These are phyloP conservation scores for Metahyphopichia silvanorum DNA, from an alignment of 805 yeast genomes.

Conservation along the genomic window DNA sequence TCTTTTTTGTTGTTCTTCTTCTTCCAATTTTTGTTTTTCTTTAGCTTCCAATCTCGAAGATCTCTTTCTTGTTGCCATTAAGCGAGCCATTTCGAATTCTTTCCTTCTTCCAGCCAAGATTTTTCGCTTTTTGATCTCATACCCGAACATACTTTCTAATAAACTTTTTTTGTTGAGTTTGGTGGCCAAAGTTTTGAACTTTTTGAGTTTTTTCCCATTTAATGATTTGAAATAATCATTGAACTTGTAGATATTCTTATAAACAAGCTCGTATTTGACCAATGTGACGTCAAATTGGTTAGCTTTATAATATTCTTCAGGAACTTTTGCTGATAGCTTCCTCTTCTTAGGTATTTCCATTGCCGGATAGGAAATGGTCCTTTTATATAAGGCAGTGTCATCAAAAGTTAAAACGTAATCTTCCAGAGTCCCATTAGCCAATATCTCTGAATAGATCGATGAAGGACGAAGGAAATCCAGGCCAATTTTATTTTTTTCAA, in stretches of 20 bases:
- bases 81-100: conserved; percentile 59
- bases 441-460: conserved; percentile 8
- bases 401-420: conserved; percentile 43
- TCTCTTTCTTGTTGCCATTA: conserved; percentile 67
- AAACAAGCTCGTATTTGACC: conserved; percentile 27
- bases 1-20: conserved; percentile 44
- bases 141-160: conserved; percentile 22
- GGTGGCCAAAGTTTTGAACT: conserved; percentile 15
- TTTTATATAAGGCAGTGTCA: conserved; percentile 50
- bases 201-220: conserved; percentile 33
- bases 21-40: conserved; percentile 49
- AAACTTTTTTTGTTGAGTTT: conserved; percentile 11
- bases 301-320: conserved; percentile 22
- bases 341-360: conserved; percentile 34
- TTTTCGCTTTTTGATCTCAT: conserved; percentile 54
- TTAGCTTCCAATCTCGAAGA: conserved; percentile 72
- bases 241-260: conserved; percentile 28
- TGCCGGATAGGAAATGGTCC: conserved; percentile 21
- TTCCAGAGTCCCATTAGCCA: conserved; percentile 9
- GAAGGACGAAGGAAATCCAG: conserved; percentile 22
- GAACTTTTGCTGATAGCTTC: conserved; percentile 28
- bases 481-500: conserved; percentile 34
- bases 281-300: conserved; percentile 28
- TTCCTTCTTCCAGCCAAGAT: conserved; percentile 53
- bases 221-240: conserved; percentile 23